These are phyloP conservation scores for Thoreauomyces humboldtii DNA, from an alignment of 192 early-diverging fungal species.

Conservation along the genomic window DNA sequence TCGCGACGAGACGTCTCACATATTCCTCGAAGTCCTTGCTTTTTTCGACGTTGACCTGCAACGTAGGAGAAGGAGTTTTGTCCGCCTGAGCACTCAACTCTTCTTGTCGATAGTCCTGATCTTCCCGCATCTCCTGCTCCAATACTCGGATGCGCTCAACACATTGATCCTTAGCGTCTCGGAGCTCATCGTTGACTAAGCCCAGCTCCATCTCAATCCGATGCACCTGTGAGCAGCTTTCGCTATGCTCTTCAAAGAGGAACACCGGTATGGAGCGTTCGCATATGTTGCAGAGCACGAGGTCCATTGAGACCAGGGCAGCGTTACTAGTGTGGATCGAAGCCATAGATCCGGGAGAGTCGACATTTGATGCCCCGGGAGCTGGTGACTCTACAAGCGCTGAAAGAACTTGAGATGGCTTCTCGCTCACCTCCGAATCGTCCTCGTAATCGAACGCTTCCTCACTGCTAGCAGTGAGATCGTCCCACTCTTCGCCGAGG, in stretches of 20 bases:
- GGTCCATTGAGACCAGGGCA: slow-evolving; percentile 24
- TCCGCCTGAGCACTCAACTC: not conserved
- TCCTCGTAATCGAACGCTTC: slow-evolving; percentile 18
- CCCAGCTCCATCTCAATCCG: slow-evolving; percentile 72
- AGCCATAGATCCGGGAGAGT: not conserved
- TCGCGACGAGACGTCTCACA: slow-evolving; percentile 30
- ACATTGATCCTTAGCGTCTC: slow-evolving; percentile 53
- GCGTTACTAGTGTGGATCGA: not conserved
- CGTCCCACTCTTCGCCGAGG: slow-evolving; percentile 46
- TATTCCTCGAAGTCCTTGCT: slow-evolving; percentile 21
- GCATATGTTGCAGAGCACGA: slow-evolving; percentile 75
- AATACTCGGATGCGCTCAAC: slow-evolving; percentile 33
- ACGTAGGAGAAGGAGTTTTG: too few species aligned
- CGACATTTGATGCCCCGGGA: not conserved
- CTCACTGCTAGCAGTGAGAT: slow-evolving; percentile 31
- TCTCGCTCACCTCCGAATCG: slow-evolving; percentile 6
- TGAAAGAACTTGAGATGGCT: not conserved
- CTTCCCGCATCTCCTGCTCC: slow-evolving; percentile 30
- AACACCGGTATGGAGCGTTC: slow-evolving; percentile 67
- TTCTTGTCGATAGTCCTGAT: slow-evolving; percentile 4
- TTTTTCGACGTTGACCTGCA: not conserved
- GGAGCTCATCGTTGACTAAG: slow-evolving; percentile 70
- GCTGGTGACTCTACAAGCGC: slow-evolving; percentile 8
- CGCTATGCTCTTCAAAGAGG: slow-evolving; percentile 73
- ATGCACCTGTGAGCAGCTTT: slow-evolving; percentile 70